These are phyloP conservation scores for Saksenaea oblongispora DNA, from an alignment of 371 early-diverging fungal genomes.

Conservation along the genomic window DNA sequence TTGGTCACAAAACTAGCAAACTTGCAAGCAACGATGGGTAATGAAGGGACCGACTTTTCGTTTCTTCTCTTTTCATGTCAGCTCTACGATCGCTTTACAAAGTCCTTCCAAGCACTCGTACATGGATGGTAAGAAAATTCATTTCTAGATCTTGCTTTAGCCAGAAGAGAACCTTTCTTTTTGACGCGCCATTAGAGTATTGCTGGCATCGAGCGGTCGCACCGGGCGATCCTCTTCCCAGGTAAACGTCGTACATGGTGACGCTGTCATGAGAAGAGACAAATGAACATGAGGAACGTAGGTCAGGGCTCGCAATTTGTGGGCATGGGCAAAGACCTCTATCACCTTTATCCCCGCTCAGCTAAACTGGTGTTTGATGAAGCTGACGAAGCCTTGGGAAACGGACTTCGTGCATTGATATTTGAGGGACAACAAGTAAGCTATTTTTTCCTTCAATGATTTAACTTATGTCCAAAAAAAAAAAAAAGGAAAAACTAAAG, in stretches of 20 bases:
- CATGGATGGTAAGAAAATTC: not conserved
- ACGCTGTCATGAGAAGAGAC: not conserved
- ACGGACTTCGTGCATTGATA: constrained; percentile 71
- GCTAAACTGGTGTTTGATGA: constrained; percentile 88
- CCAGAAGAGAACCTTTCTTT: not conserved
- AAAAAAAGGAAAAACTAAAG: constrained; percentile 63
- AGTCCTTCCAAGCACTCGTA: not conserved
- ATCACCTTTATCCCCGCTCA: constrained; percentile 63
- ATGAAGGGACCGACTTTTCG: not conserved
- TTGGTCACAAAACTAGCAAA: too few species aligned
- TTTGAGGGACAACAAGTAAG: constrained; percentile 82
- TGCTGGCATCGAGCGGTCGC: constrained; percentile 55
- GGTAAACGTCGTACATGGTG: constrained; percentile 24
- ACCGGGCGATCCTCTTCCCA: constrained; percentile 56
- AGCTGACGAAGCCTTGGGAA: constrained; percentile 81
- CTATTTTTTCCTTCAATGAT: not conserved
- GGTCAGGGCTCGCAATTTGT: constrained; percentile 89
- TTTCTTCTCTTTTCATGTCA: not conserved
- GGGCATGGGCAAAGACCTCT: constrained; percentile 95
- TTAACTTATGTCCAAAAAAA: constrained; percentile 3
- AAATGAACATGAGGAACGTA: constrained; percentile 15
- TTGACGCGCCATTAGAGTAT: constrained; percentile 35
- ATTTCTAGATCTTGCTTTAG: not conserved
- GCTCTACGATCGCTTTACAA: not conserved
- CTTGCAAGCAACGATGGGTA: not conserved